Evolutionary conservation across 1,284 basidiomycete species (phyloP), one percentile per base, ranked within the genome.

Genomic region (Xanthoconium separans): DNA sequence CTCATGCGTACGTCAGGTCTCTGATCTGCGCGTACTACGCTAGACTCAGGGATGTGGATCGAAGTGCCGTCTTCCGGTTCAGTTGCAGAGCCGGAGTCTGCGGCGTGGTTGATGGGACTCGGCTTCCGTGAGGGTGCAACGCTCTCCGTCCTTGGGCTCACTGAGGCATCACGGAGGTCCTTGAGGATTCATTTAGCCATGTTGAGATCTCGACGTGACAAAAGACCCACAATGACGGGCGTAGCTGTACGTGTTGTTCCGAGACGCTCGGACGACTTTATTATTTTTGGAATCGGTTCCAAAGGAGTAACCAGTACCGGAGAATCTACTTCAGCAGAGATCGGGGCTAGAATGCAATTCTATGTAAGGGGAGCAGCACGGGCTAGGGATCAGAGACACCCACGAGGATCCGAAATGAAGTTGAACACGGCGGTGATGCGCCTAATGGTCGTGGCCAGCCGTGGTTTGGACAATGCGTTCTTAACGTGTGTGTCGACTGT

Each of bases 371-470:
- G 30, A n/a, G 20, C 10, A 40, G 31, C 36, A 42, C 20, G 39
- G 34, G 22, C 18, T 8, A 47, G 33, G 47, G 49, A 39, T 22
- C 44, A 41, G 44, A 52, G 41, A 43, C 15, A 77, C 86, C 70
- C 62, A 89, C 87, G 85, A 61, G 81, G 77, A 50, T 83, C 78
- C 55, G 79, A 70, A 50, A 76, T 67, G 69, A 84, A 85, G 66
- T 85, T 85, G 64, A 86, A 80, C 61, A 85, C 72, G 18, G 88
- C 84, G 15, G 86, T 82, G 72, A 87, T 80, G 47, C 88, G 84
- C 57, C 79, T 78, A 41, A 90, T 71, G 11, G 80, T 77, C 27
- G 84, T 87, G 24, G 85, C 79, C 34, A 84, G 65, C 50, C 83
- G 80, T 31, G 87, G 85, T 62, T 80, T 85, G 39, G 82, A 81